phyloP scores from a whole-genome alignment of 106 monocot species.

The Amphibolis antarctica region DNA sequence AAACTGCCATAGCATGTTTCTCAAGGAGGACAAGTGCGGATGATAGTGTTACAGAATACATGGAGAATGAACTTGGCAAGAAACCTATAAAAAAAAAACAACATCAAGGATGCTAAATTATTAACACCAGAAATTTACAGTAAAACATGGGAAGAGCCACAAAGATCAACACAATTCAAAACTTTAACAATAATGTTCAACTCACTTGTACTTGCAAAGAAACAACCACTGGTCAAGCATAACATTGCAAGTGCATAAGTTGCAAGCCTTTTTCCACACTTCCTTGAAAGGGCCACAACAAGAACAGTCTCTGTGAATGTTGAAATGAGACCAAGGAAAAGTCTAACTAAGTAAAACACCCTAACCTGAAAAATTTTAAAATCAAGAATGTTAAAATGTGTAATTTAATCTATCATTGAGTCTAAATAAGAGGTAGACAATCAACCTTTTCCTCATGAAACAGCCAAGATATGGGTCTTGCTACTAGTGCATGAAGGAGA shows the following conservation, averaged over 20 bases:
- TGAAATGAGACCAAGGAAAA: conserved; percentile 88
- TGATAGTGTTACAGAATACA: conserved; percentile 92
- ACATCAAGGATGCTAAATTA: background rate
- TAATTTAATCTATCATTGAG: background rate
- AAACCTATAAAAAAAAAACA: conserved; percentile 49
- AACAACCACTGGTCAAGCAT: conserved; percentile 93
- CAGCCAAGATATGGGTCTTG: conserved; percentile 69
- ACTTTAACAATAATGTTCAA: background rate
- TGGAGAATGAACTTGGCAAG: conserved; percentile 93
- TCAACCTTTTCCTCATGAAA: conserved; percentile 77
- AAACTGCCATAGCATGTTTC: conserved; percentile 69
- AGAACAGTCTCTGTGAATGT: conserved; percentile 63
- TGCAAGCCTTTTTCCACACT: conserved; percentile 80
- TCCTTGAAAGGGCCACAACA: conserved; percentile 83
- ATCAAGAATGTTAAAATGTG: background rate
- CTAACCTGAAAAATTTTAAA: conserved; percentile 29
- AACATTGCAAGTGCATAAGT: conserved; percentile 84
- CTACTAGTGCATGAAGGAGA: conserved; percentile 66
- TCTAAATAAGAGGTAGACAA: background rate
- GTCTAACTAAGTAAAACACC: conserved; percentile 81
- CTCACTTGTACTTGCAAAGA: conserved; percentile 99
- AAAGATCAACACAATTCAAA: background rate
- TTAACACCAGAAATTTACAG: background rate
- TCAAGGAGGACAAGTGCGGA: conserved; percentile 83
- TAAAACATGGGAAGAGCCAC: background rate